phyloP scores from a whole-genome alignment of 2,329 filamentous ascomycete genomes.

The Hypomyces rosellus region DNA sequence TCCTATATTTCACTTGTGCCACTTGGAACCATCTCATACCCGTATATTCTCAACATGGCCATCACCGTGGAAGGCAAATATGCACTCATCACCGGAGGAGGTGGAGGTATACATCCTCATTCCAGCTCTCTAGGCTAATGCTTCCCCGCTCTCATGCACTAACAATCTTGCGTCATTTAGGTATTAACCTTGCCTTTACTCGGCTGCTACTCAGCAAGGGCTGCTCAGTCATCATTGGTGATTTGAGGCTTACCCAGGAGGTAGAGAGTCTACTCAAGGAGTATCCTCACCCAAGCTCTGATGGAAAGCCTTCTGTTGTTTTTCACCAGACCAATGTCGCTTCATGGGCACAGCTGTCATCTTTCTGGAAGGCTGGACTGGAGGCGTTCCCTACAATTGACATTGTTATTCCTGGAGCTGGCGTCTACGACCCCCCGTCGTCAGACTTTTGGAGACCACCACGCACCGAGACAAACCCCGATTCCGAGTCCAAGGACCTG shows the following conservation, averaged over 20 bases:
- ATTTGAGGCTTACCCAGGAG: constrained; percentile 29
- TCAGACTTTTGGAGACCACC: constrained; percentile 32
- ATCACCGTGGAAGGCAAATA: no score
- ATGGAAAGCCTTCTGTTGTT: constrained; percentile 20
- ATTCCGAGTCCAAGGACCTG: constrained; percentile 21
- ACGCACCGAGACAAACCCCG: constrained; percentile 21
- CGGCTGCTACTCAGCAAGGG: constrained; percentile 26
- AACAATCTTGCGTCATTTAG: constrained; percentile 13
- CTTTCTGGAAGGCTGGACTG: constrained; percentile 25
- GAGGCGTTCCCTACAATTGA: constrained; percentile 25
- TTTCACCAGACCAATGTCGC: constrained; percentile 32
- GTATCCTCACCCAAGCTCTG: constrained; percentile 20
- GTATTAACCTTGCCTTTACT: constrained; percentile 32
- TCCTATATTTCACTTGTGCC: no score
- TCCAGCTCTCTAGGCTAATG: no score
- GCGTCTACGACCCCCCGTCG: constrained; percentile 31
- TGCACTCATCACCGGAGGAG: no score
- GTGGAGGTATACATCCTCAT: no score
- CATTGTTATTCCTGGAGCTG: constrained; percentile 32
- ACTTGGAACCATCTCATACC: no score
- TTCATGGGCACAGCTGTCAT: constrained; percentile 29
- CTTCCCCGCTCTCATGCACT: no score
- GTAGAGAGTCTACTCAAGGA: constrained; percentile 26
- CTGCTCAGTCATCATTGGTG: constrained; percentile 33
- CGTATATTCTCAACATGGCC: no score